Conservation (phyloP, 345 rosid species). For the Brassica nigra region DNA sequence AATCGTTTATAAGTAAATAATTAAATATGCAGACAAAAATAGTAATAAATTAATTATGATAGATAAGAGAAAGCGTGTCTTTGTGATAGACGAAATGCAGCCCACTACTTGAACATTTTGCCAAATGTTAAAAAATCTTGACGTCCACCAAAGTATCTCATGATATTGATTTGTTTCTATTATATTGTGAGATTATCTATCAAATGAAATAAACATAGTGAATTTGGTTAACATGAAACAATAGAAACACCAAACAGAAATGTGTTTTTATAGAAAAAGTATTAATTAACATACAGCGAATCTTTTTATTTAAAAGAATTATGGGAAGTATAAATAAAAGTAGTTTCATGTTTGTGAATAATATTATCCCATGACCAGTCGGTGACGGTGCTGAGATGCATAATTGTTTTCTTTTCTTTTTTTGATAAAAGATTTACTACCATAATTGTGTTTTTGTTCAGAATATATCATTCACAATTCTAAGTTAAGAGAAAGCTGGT, state of each 20-base stretch:
- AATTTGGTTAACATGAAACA: conserved; percentile 9
- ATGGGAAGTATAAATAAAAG: conserved; percentile 10
- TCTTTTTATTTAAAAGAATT: neutral
- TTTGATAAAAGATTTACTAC: too few species aligned
- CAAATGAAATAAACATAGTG: conserved; percentile 1
- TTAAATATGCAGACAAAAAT: neutral
- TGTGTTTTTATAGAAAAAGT: neutral
- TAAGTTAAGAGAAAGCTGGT: neutral
- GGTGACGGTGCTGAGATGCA: conserved; percentile 29
- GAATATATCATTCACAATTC: conserved; percentile 24
- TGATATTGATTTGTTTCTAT: conserved; percentile 21
- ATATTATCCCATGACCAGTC: conserved; percentile 19
- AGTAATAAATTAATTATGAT: neutral
- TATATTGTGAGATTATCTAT: conserved; percentile 1
- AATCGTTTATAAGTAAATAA: conserved; percentile 1
- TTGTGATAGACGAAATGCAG: conserved; percentile 27
- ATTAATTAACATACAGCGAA: neutral
- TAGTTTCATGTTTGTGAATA: conserved; percentile 9
- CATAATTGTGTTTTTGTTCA: neutral
- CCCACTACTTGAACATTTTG: conserved; percentile 38
- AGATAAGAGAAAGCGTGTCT: conserved; percentile 15
- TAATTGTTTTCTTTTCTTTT: conserved; percentile 11
- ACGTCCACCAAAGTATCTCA: conserved; percentile 37
- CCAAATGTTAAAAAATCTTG: conserved; percentile 13
- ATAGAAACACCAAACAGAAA: neutral